A percentile compares a stretch with the other conserved stretches of the same genome.
Conservation (phyloP, 164 flowering plant species). For the Macadamia tetraphylla region DNA sequence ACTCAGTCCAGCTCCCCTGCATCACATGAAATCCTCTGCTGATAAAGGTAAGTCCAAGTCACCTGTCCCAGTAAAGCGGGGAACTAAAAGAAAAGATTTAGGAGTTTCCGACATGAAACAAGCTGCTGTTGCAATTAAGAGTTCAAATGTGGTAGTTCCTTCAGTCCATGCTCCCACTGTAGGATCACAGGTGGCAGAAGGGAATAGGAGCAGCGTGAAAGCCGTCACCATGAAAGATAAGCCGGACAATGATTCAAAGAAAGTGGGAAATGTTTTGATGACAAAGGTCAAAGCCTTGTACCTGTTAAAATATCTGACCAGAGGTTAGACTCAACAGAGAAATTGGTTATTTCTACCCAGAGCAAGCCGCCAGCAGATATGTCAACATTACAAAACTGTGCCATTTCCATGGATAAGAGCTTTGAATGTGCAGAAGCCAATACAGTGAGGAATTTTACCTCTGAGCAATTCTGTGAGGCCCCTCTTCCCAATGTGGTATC, state of each 20-base stretch:
- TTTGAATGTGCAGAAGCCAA: neutral
- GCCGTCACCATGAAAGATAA: neutral
- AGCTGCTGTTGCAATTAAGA: neutral
- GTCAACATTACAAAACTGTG: too few species aligned
- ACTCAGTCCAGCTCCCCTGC: conserved; percentile 5
- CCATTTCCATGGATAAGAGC: too few species aligned
- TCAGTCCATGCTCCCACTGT: conserved; percentile 1
- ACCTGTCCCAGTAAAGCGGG: conserved; percentile 15
- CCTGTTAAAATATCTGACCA: neutral
- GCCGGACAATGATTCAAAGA: conserved; percentile 5
- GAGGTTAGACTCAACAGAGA: neutral
- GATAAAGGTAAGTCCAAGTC: conserved; percentile 16
- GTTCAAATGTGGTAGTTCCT: neutral
- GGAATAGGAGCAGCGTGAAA: neutral
- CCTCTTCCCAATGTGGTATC: neutral
- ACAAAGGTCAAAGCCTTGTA: neutral
- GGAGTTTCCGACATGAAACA: conserved; percentile 1
- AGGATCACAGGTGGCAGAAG: neutral
- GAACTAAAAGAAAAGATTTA: conserved; percentile 15
- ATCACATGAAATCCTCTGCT: conserved; percentile 17
- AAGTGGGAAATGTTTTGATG: neutral
- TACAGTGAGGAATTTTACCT: conserved; percentile 2
- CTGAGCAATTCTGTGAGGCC: conserved; percentile 2
- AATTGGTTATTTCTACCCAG: neutral
- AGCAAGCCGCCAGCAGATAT: neutral